Evolutionary conservation across 2,329 filamentous ascomycete species (phyloP).

Genomic region (Mycosphaerella arachidis): DNA sequence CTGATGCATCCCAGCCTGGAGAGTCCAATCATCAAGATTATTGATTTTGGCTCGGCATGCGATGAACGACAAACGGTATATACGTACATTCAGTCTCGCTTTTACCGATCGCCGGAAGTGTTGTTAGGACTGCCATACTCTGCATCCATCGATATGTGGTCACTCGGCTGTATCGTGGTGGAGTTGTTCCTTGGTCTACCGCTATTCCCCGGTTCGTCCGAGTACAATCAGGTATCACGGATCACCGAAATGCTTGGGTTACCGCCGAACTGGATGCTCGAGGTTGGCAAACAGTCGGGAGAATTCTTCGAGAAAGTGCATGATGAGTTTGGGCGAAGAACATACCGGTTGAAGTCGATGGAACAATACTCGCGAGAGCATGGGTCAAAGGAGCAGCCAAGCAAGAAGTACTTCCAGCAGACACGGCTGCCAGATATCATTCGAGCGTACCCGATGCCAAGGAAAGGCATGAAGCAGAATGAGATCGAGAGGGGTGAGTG

Average conservation of each 20-base stretch:
- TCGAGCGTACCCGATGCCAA: slow-evolving; percentile 93
- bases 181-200: slow-evolving; percentile 93
- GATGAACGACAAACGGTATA: slow-evolving; percentile 98
- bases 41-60: slow-evolving; percentile 97
- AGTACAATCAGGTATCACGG: slow-evolving; percentile 96
- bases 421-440: slow-evolving; percentile 95
- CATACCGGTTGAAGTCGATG: slow-evolving; percentile 91
- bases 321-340: slow-evolving; percentile 88
- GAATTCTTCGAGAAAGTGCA: slow-evolving; percentile 93
- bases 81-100: slow-evolving; percentile 97
- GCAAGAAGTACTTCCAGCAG: slow-evolving; percentile 98
- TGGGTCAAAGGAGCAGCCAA: slow-evolving; percentile 94
- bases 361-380: slow-evolving; percentile 96
- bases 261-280: slow-evolving; percentile 97
- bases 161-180: slow-evolving; percentile 93
- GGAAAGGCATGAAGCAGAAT: slow-evolving; percentile 98
- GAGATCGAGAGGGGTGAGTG: slow-evolving; percentile 88
- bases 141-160: slow-evolving; percentile 99
- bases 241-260: slow-evolving; percentile 98
- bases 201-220: slow-evolving; percentile 91
- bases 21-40: slow-evolving; percentile 99
- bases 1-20: slow-evolving; percentile 58
- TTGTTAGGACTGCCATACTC: slow-evolving; percentile 94
- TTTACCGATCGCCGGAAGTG: slow-evolving; percentile 96
- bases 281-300: slow-evolving; percentile 95